phyloP scores from a whole-genome alignment of 1,284 basidiomycete species.

The Chiua sp. region DNA sequence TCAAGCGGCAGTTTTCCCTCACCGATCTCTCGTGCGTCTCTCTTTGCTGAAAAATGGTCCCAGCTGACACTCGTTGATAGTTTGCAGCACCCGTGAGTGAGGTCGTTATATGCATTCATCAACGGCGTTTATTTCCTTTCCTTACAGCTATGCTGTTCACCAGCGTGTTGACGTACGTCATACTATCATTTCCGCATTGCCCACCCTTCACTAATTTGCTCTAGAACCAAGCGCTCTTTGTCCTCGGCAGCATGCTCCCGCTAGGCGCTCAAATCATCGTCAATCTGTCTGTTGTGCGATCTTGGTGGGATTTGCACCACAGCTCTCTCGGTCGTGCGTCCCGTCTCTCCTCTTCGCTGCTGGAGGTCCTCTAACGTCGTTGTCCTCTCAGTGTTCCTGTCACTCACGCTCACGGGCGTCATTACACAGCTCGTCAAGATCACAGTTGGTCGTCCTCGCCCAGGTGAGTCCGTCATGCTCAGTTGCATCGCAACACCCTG shows the following conservation, averaged over 20 bases:
- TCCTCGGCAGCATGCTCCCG: slow-evolving; percentile 56
- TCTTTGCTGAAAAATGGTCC: neutral
- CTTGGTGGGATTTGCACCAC: slow-evolving; percentile 75
- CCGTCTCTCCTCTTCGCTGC: neutral
- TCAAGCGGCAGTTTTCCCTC: slow-evolving; percentile 73
- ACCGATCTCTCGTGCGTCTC: slow-evolving; percentile 60
- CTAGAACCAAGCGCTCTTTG: slow-evolving; percentile 45
- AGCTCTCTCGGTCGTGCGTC: slow-evolving; percentile 60
- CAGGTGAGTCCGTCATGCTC: slow-evolving; percentile 49
- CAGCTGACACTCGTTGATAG: slow-evolving; percentile 19
- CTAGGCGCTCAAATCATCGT: slow-evolving; percentile 55
- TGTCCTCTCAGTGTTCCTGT: slow-evolving; percentile 51
- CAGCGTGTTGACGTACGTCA: slow-evolving; percentile 66
- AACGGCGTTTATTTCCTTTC: neutral
- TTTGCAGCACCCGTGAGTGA: slow-evolving; percentile 47
- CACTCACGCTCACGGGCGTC: slow-evolving; percentile 71
- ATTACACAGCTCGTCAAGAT: slow-evolving; percentile 89
- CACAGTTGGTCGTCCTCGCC: slow-evolving; percentile 90
- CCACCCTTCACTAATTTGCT: neutral
- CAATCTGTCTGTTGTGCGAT: slow-evolving; percentile 57
- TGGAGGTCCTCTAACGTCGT: neutral
- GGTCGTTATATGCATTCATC: neutral
- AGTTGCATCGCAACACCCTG: neutral
- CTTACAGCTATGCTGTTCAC: slow-evolving; percentile 55
- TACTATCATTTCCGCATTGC: neutral